Evolutionary conservation across 495 filamentous ascomycete genomes (phyloP).

Genomic region (Pseudotulostoma volvatum): DNA sequence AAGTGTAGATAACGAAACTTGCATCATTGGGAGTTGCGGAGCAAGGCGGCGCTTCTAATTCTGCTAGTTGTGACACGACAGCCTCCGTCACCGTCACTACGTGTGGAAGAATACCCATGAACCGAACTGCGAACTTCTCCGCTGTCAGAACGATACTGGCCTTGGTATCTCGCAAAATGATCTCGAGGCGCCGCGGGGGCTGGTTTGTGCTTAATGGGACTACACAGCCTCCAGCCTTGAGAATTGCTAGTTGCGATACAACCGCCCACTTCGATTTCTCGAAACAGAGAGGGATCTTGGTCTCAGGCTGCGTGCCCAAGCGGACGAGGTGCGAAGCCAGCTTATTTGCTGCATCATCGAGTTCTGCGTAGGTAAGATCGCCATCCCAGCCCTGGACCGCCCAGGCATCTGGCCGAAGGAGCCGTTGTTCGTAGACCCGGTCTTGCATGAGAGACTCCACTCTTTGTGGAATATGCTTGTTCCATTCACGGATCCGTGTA

Average conservation of each 20-base stretch:
- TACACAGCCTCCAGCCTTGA: slow-evolving; percentile 33
- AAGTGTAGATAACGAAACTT: slow-evolving; percentile 44
- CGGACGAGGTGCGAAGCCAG: slow-evolving; percentile 14
- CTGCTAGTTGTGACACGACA: slow-evolving; percentile 21
- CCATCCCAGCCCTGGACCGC: slow-evolving; percentile 31
- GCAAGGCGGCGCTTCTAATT: slow-evolving; percentile 1
- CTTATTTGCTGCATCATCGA: slow-evolving; percentile 17
- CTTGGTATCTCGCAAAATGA: slow-evolving; percentile 27
- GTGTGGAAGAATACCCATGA: slow-evolving; percentile 10
- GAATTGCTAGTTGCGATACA: slow-evolving; percentile 24
- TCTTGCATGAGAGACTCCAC: slow-evolving; percentile 24
- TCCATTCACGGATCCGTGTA: slow-evolving; percentile 8
- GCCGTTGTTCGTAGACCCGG: slow-evolving; percentile 16
- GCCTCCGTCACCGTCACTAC: slow-evolving; percentile 8
- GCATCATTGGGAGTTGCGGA: slow-evolving; percentile 3
- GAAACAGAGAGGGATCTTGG: slow-evolving; percentile 26
- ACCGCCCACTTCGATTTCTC: slow-evolving; percentile 26
- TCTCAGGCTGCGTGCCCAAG: slow-evolving; percentile 15
- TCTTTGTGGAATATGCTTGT: slow-evolving; percentile 5
- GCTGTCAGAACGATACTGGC: slow-evolving; percentile 8
- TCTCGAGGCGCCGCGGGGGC: slow-evolving; percentile 29
- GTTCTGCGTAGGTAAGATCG: slow-evolving; percentile 31
- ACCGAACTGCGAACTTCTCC: no score
- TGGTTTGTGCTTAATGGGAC: slow-evolving; percentile 33
- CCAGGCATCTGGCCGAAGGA: slow-evolving; percentile 11